A percentile compares a stretch with the other conserved stretches of the same genome.
phyloP scores from a whole-genome alignment of 108 stramenopile species.

The Mayamaea pseudoterrestris region DNA sequence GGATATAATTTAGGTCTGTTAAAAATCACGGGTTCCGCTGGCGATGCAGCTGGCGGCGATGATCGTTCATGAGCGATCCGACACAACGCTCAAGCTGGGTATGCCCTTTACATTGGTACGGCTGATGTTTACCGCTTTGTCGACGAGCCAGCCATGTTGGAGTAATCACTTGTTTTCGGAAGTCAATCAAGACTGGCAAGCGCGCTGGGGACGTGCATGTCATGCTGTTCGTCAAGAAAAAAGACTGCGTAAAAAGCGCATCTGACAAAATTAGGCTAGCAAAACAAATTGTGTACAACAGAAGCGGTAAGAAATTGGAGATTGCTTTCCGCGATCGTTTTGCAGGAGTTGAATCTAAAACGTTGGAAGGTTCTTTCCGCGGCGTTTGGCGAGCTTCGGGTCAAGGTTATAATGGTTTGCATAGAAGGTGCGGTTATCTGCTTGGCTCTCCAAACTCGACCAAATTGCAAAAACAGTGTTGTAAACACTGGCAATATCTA shows the following conservation, averaged over 20 bases:
- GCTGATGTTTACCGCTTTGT: conserved; percentile 28
- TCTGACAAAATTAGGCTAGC: conserved; percentile 19
- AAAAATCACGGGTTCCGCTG: conserved; percentile 21
- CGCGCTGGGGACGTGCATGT: conserved; percentile 28
- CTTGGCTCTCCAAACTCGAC: too few species aligned
- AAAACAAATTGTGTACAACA: conserved; percentile 18
- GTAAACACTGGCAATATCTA: too few species aligned
- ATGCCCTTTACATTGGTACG: conserved; percentile 26
- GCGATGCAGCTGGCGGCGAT: conserved; percentile 16
- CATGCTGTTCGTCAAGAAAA: conserved; percentile 17
- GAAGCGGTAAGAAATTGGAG: conserved; percentile 28
- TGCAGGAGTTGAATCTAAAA: too few species aligned
- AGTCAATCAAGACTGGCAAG: conserved; percentile 15
- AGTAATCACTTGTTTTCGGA: conserved; percentile 24
- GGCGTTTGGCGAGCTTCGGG: too few species aligned
- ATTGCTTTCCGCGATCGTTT: conserved; percentile 17
- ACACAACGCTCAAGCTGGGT: neutral
- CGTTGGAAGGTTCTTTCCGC: too few species aligned
- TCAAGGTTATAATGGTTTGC: too few species aligned
- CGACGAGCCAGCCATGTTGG: conserved; percentile 12
- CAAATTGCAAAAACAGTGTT: too few species aligned
- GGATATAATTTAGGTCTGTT: conserved; percentile 28
- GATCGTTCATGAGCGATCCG: conserved; percentile 13
- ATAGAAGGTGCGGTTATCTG: too few species aligned
- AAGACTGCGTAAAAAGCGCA: conserved; percentile 5